These are phyloP conservation scores for Cubamyces lactineus DNA, from an alignment of 768 basidiomycete genomes.

Conservation along the genomic window DNA sequence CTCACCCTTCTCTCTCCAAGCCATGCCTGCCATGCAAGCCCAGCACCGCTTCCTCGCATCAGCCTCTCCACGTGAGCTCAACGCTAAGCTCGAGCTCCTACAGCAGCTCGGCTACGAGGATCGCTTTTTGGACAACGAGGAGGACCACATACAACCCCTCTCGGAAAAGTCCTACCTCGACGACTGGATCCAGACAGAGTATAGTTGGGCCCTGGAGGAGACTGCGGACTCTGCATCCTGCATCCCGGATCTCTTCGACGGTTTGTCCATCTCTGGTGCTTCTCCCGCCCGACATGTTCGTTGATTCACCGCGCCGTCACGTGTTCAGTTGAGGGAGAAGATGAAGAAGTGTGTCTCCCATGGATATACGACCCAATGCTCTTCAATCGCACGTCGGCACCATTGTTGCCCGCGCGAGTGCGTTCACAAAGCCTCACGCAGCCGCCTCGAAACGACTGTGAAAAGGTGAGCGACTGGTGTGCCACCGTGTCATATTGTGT, in stretches of 20 bases:
- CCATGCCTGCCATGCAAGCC: slow-evolving; percentile 19
- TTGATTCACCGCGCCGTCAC: slow-evolving; percentile 13
- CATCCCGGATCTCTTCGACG: slow-evolving; percentile 22
- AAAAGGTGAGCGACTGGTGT: slow-evolving; percentile 23
- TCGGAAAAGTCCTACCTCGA: slow-evolving; percentile 16
- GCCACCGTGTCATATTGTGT: background rate
- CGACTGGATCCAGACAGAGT: slow-evolving; percentile 26
- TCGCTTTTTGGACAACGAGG: slow-evolving; percentile 16
- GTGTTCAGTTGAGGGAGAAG: slow-evolving; percentile 25
- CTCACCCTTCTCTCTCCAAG: slow-evolving; percentile 9
- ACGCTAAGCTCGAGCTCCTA: slow-evolving; percentile 30
- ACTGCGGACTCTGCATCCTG: slow-evolving; percentile 21
- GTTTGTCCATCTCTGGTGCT: slow-evolving; percentile 2
- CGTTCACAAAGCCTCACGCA: slow-evolving; percentile 19
- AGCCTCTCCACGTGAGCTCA: slow-evolving; percentile 19
- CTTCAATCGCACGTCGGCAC: slow-evolving; percentile 14
- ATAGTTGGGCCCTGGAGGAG: slow-evolving; percentile 24
- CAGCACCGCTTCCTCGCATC: slow-evolving; percentile 12
- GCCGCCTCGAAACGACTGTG: slow-evolving; percentile 5
- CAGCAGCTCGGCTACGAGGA: slow-evolving; percentile 26
- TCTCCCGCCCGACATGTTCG: background rate
- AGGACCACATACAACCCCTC: slow-evolving; percentile 18
- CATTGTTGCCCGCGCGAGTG: slow-evolving; percentile 2
- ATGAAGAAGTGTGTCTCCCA: slow-evolving; percentile 26
- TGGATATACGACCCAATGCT: slow-evolving; percentile 28